phyloP scores from a whole-genome alignment of 2,329 filamentous ascomycete species.

The Colletotrichum euphorbiae region DNA sequence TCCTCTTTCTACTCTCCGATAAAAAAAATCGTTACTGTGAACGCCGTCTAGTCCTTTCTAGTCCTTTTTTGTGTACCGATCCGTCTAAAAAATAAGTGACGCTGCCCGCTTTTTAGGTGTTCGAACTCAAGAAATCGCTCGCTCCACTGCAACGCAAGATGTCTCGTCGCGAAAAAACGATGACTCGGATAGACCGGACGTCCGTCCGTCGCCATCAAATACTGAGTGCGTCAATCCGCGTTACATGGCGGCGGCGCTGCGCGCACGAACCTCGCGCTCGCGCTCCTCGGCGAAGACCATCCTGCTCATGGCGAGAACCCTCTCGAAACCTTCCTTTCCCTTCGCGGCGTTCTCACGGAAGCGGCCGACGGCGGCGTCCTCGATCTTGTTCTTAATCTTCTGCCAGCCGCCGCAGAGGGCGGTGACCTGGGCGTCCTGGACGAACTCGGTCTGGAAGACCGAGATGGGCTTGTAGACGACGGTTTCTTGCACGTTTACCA shows the following conservation, averaged over 20 bases:
- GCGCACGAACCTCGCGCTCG: conserved; percentile 62
- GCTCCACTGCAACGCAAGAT: conserved; percentile 25
- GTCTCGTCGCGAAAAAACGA: neutral
- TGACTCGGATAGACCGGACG: neutral
- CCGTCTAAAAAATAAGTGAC: conserved; percentile 10
- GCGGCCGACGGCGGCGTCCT: conserved; percentile 87
- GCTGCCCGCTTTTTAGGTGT: conserved; percentile 24
- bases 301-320: conserved; percentile 91
- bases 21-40: conserved; percentile 2
- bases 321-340: conserved; percentile 94
- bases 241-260: conserved; percentile 30
- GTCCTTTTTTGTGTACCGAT: conserved; percentile 21
- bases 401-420: conserved; percentile 97
- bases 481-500: conserved; percentile 92
- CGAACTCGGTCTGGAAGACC: conserved; percentile 78
- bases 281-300: conserved; percentile 92
- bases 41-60: conserved; percentile 31
- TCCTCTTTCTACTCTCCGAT: neutral
- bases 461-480: conserved; percentile 80
- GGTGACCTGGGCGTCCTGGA: conserved; percentile 91
- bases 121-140: conserved; percentile 10
- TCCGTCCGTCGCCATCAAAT: neutral
- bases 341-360: conserved; percentile 93
- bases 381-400: conserved; percentile 94
- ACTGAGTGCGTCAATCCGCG: neutral